Percentiles rank a stretch among this genome's conserved stretches.
These are phyloP conservation scores for Globisporangium ultimum DNA, from an alignment of 352 stramenopile species.

Conservation along the genomic window DNA sequence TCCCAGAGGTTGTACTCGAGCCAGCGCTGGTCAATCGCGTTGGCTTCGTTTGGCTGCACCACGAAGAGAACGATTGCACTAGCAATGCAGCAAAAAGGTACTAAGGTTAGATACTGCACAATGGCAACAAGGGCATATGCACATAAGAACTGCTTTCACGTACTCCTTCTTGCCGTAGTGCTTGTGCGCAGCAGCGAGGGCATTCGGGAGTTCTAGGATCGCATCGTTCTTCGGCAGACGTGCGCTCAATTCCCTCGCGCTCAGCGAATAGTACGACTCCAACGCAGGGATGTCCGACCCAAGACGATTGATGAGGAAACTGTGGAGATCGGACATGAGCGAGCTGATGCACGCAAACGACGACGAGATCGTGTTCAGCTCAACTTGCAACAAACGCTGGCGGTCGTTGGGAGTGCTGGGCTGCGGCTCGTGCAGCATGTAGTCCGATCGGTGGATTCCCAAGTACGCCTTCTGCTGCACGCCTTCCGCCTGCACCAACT, in stretches of 20 bases:
- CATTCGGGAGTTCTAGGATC: conserved; percentile 60
- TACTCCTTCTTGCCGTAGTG: conserved; percentile 74
- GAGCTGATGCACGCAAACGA: conserved; percentile 96
- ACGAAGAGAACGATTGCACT: conserved; percentile 89
- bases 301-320: conserved; percentile 54
- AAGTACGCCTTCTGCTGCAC: conserved; percentile 82
- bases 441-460: conserved; percentile 92
- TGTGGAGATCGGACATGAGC: conserved; percentile 90
- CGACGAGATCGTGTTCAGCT: conserved; percentile 98
- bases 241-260: conserved; percentile 29
- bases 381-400: conserved; percentile 90
- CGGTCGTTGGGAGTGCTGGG: conserved; percentile 24
- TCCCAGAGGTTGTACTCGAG: conserved; percentile 92
- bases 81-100: background rate
- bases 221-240: conserved; percentile 66
- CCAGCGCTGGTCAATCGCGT: conserved; percentile 91
- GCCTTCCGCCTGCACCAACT: conserved; percentile 57
- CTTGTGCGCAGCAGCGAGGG: conserved; percentile 60
- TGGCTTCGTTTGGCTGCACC: conserved; percentile 86
- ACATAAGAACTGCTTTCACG: conserved; percentile 13
- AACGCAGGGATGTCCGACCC: conserved; percentile 45
- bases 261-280: conserved; percentile 47
- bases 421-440: conserved; percentile 91
- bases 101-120: conserved; percentile 1
- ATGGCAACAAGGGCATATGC: conserved; percentile 5